These are phyloP conservation scores for Aspergillus nidulans DNA, from an alignment of 495 filamentous ascomycete species.

Conservation along the genomic window DNA sequence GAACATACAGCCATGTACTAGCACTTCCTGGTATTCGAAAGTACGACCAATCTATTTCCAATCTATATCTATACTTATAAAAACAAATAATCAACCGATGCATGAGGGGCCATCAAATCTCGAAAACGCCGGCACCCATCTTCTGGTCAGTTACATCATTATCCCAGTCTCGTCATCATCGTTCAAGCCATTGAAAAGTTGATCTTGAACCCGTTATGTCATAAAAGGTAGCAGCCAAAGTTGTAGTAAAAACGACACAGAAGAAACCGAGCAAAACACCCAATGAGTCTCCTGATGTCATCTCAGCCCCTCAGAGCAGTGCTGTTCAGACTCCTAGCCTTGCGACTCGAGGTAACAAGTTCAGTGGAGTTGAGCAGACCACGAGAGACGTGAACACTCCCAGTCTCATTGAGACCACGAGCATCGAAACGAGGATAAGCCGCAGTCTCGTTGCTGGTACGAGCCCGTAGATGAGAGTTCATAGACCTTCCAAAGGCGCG, in stretches of 20 bases:
- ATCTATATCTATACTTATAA: not conserved
- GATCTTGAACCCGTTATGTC: not conserved
- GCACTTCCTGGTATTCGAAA: not conserved
- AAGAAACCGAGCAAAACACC: not conserved
- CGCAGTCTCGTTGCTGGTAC: not conserved
- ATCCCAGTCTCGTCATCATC: not conserved
- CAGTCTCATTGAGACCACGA: conserved; percentile 11
- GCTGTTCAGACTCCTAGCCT: conserved; percentile 7
- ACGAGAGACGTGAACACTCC: conserved; percentile 6
- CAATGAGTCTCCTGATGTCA: not conserved
- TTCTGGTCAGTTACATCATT: not conserved
- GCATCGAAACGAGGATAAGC: not conserved
- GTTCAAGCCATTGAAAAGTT: not conserved
- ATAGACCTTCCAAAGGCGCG: conserved; percentile 4
- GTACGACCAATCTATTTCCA: not conserved
- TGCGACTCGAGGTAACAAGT: not conserved
- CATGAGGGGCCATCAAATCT: not conserved
- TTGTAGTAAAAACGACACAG: not conserved
- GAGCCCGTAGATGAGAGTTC: not conserved
- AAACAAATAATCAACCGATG: not conserved
- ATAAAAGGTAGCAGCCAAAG: not conserved
- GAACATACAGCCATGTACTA: not conserved
- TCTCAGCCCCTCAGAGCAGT: conserved; percentile 5
- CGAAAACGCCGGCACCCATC: not conserved
- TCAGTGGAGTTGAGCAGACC: conserved; percentile 13